These are phyloP conservation scores for Hypholoma sublateritium DNA, from an alignment of 768 basidiomycete species.

Conservation along the genomic window DNA sequence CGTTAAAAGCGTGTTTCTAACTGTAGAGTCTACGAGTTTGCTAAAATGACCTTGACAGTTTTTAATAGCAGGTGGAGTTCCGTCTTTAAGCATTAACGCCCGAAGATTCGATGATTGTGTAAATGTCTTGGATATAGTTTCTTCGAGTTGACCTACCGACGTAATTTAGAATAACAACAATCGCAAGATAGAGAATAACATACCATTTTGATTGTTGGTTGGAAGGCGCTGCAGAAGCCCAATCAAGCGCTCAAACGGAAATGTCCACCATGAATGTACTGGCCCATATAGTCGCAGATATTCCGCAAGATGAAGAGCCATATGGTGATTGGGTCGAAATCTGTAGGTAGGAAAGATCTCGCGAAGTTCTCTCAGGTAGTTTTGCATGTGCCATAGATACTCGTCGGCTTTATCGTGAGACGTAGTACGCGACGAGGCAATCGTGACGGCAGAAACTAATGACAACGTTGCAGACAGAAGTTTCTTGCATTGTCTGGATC, in stretches of 20 bases:
- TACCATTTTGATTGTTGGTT: conserved; percentile 1
- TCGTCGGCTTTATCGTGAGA: conserved; percentile 13
- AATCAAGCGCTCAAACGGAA: too few relatives aligned
- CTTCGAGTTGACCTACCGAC: too few relatives aligned
- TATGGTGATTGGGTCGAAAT: conserved; percentile 30
- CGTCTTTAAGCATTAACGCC: too few relatives aligned
- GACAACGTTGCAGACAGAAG: background rate
- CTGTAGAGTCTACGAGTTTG: too few relatives aligned
- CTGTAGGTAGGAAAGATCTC: conserved; percentile 17
- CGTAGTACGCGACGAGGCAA: conserved; percentile 19
- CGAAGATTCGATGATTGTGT: too few relatives aligned
- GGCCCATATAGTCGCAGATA: conserved; percentile 31
- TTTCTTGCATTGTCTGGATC: background rate
- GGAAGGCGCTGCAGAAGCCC: conserved; percentile 2
- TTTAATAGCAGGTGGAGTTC: too few relatives aligned
- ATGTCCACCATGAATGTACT: conserved; percentile 32
- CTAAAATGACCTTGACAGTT: too few relatives aligned
- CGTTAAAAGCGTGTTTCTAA: too few relatives aligned
- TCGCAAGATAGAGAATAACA: too few relatives aligned
- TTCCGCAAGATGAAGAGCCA: conserved; percentile 27
- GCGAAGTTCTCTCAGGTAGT: conserved; percentile 22
- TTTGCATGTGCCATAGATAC: conserved; percentile 21
- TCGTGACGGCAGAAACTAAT: conserved; percentile 24
- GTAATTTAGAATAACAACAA: too few relatives aligned
- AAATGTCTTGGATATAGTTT: too few relatives aligned